phyloP scores from a whole-genome alignment of 2,329 filamentous ascomycete species.

The Trichoderma harzianum region DNA sequence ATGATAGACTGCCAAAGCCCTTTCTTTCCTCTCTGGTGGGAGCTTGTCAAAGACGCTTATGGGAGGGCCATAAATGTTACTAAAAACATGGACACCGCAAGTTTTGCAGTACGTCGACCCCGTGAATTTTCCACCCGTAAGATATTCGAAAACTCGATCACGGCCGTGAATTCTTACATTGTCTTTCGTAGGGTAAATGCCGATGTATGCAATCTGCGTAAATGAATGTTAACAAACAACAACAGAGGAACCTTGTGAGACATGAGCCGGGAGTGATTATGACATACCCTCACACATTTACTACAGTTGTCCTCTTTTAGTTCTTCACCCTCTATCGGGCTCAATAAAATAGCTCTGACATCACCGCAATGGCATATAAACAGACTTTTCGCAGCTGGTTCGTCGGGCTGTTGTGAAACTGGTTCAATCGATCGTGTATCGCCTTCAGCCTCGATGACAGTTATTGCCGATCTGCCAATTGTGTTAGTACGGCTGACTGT shows the following conservation, averaged over 20 bases:
- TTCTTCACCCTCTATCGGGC: constrained; percentile 38
- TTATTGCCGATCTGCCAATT: not conserved
- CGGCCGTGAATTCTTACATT: constrained; percentile 28
- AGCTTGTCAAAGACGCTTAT: constrained; percentile 28
- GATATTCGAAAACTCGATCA: constrained; percentile 29
- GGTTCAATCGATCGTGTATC: not conserved
- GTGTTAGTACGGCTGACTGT: not conserved
- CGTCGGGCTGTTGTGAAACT: not conserved
- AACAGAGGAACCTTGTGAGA: not conserved
- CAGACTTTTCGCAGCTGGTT: constrained; percentile 18
- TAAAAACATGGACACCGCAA: constrained; percentile 31
- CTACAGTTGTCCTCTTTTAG: constrained; percentile 41
- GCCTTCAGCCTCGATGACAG: not conserved
- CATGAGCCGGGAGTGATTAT: not conserved
- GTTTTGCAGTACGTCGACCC: constrained; percentile 26
- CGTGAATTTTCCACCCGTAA: constrained; percentile 22
- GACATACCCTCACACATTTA: constrained; percentile 29
- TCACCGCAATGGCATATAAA: constrained; percentile 30
- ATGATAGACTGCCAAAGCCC: constrained; percentile 22
- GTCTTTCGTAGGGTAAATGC: constrained; percentile 28
- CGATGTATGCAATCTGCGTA: constrained; percentile 28
- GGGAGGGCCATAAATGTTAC: constrained; percentile 30
- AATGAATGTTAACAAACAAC: not conserved
- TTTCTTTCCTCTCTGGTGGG: constrained; percentile 25
- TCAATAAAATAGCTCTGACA: constrained; percentile 23